Conservation (phyloP, 371 early-diverging fungal species). For the Chytridiales sp. region DNA sequence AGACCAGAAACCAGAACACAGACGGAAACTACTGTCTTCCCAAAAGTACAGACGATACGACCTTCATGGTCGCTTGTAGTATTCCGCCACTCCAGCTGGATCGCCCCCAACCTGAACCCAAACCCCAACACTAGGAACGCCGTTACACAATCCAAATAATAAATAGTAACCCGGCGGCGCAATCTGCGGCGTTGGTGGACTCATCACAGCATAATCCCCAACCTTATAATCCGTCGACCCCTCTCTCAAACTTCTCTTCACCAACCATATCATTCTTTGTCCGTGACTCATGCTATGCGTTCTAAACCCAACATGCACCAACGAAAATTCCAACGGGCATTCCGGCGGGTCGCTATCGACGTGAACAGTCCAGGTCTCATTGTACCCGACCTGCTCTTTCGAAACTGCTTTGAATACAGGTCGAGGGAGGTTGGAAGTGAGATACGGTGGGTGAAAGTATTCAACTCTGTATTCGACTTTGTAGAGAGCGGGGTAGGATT, state of each 20-base stretch:
- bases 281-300: conserved; percentile 13
- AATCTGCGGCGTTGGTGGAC: conserved; percentile 11
- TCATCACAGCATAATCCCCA: conserved; percentile 1
- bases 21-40: no score
- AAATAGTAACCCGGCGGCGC: conserved; percentile 24
- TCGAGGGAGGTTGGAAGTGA: no score
- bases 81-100: no score
- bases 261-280: conserved; percentile 17
- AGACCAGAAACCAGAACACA: no score
- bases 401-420: no score
- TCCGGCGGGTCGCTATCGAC: neutral
- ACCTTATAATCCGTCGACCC: neutral
- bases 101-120: conserved; percentile 20
- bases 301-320: conserved; percentile 18
- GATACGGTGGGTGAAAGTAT: conserved; percentile 13
- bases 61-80: no score
- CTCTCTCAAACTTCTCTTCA: neutral
- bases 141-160: conserved; percentile 1
- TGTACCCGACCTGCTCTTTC: neutral
- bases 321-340: neutral
- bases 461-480: conserved; percentile 10
- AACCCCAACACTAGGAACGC: conserved; percentile 27
- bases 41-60: no score
- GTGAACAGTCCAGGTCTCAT: neutral
- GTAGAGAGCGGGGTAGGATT: neutral